Base-by-base conservation (phyloP, 2,329 filamentous ascomycete species). In the Teratosphaeria viscida region DNA sequence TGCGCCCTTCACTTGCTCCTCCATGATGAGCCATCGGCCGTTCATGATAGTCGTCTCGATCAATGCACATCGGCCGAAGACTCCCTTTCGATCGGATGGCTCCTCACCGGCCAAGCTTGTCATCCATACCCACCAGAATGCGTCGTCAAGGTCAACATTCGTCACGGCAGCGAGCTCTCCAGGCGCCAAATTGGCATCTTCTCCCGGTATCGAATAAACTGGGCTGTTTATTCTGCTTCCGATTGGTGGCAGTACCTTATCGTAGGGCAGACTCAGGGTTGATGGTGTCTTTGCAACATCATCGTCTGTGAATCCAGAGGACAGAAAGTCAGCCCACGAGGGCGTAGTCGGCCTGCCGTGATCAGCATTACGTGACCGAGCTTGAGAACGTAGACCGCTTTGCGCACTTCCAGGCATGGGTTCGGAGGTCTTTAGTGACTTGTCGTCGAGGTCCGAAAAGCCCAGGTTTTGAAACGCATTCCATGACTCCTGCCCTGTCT, bases 101-200 rank as follows among this genome's bases (percentile, higher is more conserved):
- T 99, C 94, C 69, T 99, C 94, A 0, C 86, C 88, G 1, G 92
- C 91, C 68, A 99, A 78, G 79, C 92, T 97, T 67, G 85, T 95
- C 81, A 99, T 97, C 94, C 94, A 99, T 3, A 97, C 94, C 92
- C 94, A 97, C 94, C 94, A 99, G 74, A 99, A 99, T 1, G 91
- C 88, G 72, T 97, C 92, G 67, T 99, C 94, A 5, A 99, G 80
- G 63, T 94, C 87, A 60, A 97, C 83, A 43, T 82, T 82, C 27
- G 84, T 88, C 70, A 99, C 96, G 71, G 91, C 97, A 34, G 94
- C 94, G 60, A 99, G 81, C 79, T 99, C 94, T 57, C 91, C 94
- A 0, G 92, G 94, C 64, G 96, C 91, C 0, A 96, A 79, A 49
- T 84, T 79, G 27, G 89, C 85, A 14, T 81, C 81, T 64, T 91